Evolutionary conservation across 2,329 filamentous ascomycete species (phyloP).

Genomic region (Nannizziopsis barbatae): DNA sequence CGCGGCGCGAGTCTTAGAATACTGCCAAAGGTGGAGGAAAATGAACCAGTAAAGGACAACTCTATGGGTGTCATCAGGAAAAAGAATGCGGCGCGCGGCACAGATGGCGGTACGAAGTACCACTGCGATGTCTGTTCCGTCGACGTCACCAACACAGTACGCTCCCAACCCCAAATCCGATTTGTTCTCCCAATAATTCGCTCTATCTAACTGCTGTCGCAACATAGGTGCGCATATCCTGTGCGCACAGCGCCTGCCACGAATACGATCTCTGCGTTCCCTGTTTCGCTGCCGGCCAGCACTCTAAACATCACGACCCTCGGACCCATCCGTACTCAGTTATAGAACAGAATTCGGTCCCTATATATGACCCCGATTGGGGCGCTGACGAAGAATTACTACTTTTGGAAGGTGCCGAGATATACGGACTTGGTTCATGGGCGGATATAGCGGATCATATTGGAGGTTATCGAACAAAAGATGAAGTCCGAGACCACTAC

Average conservation of each 20-base stretch:
- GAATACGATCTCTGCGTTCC: slow-evolving; percentile 96
- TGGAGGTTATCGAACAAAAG: slow-evolving; percentile 83
- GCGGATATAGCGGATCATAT: slow-evolving; percentile 97
- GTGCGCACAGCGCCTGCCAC: slow-evolving; percentile 68
- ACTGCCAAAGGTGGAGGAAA: slow-evolving; percentile 9
- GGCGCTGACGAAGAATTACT: slow-evolving; percentile 95
- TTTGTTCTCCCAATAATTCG: neutral
- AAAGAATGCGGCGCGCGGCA: slow-evolving; percentile 76
- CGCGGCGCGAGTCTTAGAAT: slow-evolving; percentile 5
- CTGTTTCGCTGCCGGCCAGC: slow-evolving; percentile 76
- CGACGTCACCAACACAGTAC: slow-evolving; percentile 91
- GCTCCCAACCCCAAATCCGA: slow-evolving; percentile 25
- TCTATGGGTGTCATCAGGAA: slow-evolving; percentile 90
- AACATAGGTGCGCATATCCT: slow-evolving; percentile 81
- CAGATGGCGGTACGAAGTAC: slow-evolving; percentile 84
- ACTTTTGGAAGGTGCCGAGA: slow-evolving; percentile 84
- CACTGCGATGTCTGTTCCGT: slow-evolving; percentile 95
- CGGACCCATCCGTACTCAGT: slow-evolving; percentile 79
- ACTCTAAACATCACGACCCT: slow-evolving; percentile 75
- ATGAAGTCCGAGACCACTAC: slow-evolving; percentile 93
- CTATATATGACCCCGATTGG: slow-evolving; percentile 91
- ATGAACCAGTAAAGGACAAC: slow-evolving; percentile 17
- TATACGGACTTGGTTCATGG: slow-evolving; percentile 93
- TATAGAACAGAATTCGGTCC: slow-evolving; percentile 96
- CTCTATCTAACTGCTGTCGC: neutral